Percentiles rank a stretch among this genome's conserved stretches.
These are phyloP conservation scores for fission yeast (Schizosaccharomyces pombe) DNA, from an alignment of 805 yeast species.

Conservation along the genomic window DNA sequence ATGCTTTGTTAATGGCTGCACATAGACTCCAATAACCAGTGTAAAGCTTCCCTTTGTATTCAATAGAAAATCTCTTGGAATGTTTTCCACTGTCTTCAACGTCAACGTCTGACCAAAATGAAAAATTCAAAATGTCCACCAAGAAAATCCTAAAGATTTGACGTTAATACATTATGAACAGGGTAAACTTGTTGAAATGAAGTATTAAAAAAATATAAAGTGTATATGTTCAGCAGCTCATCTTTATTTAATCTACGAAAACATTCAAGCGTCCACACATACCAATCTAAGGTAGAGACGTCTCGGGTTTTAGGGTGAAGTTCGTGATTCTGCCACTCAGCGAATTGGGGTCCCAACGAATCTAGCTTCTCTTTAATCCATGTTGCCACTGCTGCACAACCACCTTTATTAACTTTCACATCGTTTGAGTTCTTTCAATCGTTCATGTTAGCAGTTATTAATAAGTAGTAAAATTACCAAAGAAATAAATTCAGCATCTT, in stretches of 20 bases:
- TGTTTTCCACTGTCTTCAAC: conserved; percentile 14
- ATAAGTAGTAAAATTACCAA: neutral
- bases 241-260: no score
- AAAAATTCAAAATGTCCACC: conserved; percentile 21
- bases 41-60: conserved; percentile 15
- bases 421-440: neutral
- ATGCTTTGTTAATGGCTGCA: conserved; percentile 22
- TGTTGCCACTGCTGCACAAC: neutral
- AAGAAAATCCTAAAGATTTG: conserved; percentile 20
- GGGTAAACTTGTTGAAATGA: neutral
- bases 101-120: conserved; percentile 22
- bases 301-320: conserved; percentile 6
- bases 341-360: neutral
- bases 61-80: conserved; percentile 16
- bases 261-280: neutral
- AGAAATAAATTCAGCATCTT: neutral
- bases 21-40: conserved; percentile 25
- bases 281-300: conserved; percentile 7
- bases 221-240: no score
- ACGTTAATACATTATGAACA: neutral
- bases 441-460: neutral
- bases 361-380: neutral
- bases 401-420: neutral
- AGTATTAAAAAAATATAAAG: neutral
- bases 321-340: conserved; percentile 2